Percentiles rank a stretch among this genome's conserved stretches.
Conservation (phyloP, 495 filamentous ascomycete genomes). For the Tuber magnatum region DNA sequence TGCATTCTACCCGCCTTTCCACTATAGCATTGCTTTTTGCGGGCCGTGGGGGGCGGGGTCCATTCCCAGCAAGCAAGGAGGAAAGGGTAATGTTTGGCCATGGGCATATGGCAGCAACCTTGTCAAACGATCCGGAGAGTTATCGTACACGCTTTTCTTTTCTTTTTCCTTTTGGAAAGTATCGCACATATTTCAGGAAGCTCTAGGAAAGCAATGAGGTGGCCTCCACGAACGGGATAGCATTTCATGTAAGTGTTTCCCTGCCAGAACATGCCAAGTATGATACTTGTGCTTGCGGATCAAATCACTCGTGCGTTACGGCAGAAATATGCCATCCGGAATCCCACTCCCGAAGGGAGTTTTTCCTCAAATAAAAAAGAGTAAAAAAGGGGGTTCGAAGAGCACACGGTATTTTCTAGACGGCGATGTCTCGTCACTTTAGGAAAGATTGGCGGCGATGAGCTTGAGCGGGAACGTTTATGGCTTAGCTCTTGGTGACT, state of each 20-base stretch:
- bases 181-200: too few relatives aligned
- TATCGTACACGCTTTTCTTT: too few relatives aligned
- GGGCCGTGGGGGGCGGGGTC: neutral
- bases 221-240: neutral
- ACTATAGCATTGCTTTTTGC: neutral
- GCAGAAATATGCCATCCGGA: neutral
- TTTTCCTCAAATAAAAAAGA: neutral
- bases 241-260: neutral
- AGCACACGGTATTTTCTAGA: neutral
- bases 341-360: neutral
- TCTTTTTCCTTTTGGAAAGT: too few relatives aligned
- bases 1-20: neutral
- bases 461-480: neutral
- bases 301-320: neutral
- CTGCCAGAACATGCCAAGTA: neutral
- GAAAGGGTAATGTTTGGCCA: neutral
- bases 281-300: neutral
- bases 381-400: neutral
- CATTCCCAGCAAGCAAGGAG: neutral
- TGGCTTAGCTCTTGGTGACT: neutral
- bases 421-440: neutral
- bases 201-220: neutral
- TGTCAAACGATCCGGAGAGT: neutral
- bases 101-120: neutral
- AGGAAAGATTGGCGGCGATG: neutral